phyloP scores from a whole-genome alignment of 176 grass and related monocot species.

The Alloteropsis semialata region DNA sequence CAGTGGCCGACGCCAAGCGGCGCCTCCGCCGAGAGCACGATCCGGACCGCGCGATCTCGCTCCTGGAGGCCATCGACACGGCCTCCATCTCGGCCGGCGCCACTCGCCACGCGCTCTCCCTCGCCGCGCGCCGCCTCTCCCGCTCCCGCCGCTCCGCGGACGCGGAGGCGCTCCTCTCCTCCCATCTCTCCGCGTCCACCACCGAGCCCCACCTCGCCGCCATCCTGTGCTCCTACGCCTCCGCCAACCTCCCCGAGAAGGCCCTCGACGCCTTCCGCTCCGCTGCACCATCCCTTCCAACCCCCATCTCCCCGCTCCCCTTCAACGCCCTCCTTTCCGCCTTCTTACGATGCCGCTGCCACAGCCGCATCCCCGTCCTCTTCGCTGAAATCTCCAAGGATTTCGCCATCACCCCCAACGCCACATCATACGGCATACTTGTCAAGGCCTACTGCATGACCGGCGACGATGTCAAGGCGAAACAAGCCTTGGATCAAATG shows the following conservation, averaged over 20 bases:
- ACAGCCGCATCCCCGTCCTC: conserved; percentile 39
- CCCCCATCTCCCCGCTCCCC: conserved; percentile 39
- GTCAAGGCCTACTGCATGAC: conserved; percentile 52
- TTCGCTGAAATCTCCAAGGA: conserved; percentile 61
- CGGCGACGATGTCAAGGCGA: conserved; percentile 41
- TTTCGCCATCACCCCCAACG: conserved; percentile 57
- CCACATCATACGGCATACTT: conserved; percentile 57
- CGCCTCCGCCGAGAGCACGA: conserved; percentile 59
- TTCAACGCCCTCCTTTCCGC: conserved; percentile 76
- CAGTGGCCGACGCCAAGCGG: conserved; percentile 9
- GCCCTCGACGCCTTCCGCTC: conserved; percentile 53
- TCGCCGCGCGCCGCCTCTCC: conserved; percentile 55
- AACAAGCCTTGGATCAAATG: conserved; percentile 50
- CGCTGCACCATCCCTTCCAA: conserved; percentile 15
- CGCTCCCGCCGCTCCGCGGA: conserved; percentile 41
- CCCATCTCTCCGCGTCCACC: conserved; percentile 27
- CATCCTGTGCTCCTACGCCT: conserved; percentile 58
- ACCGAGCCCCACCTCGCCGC: conserved; percentile 60
- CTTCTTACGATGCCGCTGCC: conserved; percentile 47
- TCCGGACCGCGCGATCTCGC: conserved; percentile 46
- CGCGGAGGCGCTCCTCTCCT: conserved; percentile 53
- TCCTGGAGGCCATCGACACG: conserved; percentile 53
- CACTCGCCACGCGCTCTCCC: conserved; percentile 52
- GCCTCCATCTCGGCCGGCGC: conserved; percentile 38
- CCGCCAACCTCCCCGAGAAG: conserved; percentile 51